Base-by-base conservation (phyloP, 208 protist genomes). In the Endotrypanum monterogeii region DNA sequence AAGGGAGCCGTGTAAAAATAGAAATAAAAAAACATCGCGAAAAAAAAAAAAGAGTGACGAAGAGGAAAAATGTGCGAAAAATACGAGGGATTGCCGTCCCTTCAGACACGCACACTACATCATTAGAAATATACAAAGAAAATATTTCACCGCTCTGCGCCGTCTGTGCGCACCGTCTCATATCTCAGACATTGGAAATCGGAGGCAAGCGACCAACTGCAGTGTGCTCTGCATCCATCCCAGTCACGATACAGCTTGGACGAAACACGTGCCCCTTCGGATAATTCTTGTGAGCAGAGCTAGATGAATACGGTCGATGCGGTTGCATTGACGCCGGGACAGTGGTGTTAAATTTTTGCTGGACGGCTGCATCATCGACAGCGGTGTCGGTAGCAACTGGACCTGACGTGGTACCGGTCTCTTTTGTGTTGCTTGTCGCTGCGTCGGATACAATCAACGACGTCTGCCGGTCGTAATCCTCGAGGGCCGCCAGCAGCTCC, bases 391-490 rank as follows among this genome's bases (percentile, higher is more conserved):
- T 55, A 12, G 66, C 25, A 25, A 50, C 66, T 18, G 30, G 32
- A 32, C 28, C 66, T 30, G 46, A 50, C 4, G 66, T 18, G 2
- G 50, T 50, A 32, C 28, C 66, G 25, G 46, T 20, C 25, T 56
- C 30, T 32, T 48, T 70, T 4, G 0, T 11, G 48, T 35, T 39
- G 46, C 46, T 32, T 32, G 37, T 56, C 1, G 32, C 23, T 16
- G 50, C 4, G 50, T 57, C 35, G 28, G 8, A n/a, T 54, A 67
- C 2, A 48, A 78, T 67, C 44, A 78, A 61, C 14, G 79, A 78
- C 16, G 76, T 74, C 51, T 82, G 55, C n/a, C 76, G 71, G 71
- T 94, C 89, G 77, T 80, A 94, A 37, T 78, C 58, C 20, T 92
- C 82, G 8, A 94, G 83, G 30, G 90, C 85, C 7, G 67, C 73